Evolutionary conservation across 768 basidiomycete species (phyloP).

Genomic region (Psilocybe cubensis): DNA sequence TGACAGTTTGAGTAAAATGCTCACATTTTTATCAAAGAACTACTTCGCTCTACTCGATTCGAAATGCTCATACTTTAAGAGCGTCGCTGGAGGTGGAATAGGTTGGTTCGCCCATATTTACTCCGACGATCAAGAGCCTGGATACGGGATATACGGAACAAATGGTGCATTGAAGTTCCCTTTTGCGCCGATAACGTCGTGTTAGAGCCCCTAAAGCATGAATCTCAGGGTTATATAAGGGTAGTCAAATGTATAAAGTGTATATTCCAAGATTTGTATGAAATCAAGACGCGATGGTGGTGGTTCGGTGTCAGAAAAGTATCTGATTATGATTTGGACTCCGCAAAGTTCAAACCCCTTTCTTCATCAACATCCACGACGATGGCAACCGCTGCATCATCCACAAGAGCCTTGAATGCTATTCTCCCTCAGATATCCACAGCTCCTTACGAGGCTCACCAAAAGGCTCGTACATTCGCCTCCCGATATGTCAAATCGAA

Average conservation of each 20-base stretch:
- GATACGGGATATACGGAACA: constrained; percentile 68
- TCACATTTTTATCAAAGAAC: constrained; percentile 36
- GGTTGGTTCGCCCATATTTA: constrained; percentile 88
- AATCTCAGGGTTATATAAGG: background rate
- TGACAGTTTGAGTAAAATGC: background rate
- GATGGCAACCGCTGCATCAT: constrained; percentile 34
- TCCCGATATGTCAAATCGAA: constrained; percentile 82
- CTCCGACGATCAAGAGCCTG: constrained; percentile 64
- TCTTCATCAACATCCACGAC: constrained; percentile 12
- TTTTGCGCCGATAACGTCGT: constrained; percentile 65
- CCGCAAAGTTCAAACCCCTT: constrained; percentile 14
- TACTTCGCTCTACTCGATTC: constrained; percentile 68
- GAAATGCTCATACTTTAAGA: constrained; percentile 67
- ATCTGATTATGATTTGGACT: constrained; percentile 14
- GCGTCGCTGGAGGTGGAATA: constrained; percentile 59
- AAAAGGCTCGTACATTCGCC: constrained; percentile 95
- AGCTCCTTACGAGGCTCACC: constrained; percentile 92
- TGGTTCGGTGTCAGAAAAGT: background rate
- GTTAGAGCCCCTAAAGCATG: constrained; percentile 36
- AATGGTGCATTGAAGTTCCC: constrained; percentile 59
- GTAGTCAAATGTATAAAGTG: background rate
- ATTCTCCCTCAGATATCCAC: constrained; percentile 73
- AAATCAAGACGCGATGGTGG: background rate
- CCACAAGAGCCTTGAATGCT: constrained; percentile 71
- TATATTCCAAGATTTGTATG: background rate